These are phyloP conservation scores for Rhizopogon parksii DNA, from an alignment of 1,284 basidiomycete genomes.

Conservation along the genomic window DNA sequence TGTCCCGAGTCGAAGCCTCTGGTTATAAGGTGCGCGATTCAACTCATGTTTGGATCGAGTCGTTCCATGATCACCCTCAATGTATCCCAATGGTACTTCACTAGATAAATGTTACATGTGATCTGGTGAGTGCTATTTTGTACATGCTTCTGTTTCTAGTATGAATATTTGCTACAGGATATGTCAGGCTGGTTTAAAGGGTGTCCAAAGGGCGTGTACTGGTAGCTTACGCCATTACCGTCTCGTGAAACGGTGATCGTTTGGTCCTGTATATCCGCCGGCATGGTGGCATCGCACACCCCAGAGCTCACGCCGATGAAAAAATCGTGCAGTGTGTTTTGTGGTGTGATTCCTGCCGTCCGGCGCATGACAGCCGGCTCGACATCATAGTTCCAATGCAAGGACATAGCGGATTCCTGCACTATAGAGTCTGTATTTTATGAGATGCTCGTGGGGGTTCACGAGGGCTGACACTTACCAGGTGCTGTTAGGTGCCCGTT, in stretches of 20 bases:
- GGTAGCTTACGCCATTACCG: background rate
- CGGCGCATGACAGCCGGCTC: background rate
- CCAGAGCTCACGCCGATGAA: background rate
- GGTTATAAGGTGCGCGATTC: background rate
- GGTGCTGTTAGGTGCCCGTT: background rate
- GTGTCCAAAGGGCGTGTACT: background rate
- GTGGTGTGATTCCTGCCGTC: background rate
- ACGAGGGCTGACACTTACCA: background rate
- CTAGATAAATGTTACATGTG: background rate
- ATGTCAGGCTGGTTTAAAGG: background rate
- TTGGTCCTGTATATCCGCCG: background rate
- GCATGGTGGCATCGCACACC: background rate
- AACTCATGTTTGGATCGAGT: background rate
- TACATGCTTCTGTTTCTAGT: background rate
- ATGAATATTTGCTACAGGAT: background rate
- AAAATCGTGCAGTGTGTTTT: background rate
- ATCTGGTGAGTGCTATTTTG: background rate
- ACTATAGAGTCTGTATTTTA: background rate
- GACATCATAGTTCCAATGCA: background rate
- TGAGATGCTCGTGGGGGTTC: background rate
- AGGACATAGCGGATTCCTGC: too few relatives aligned
- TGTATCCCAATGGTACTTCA: background rate
- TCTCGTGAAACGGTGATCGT: too few relatives aligned
- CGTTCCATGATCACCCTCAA: background rate
- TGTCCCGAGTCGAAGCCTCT: background rate